Base-by-base conservation (phyloP, 805 yeast species). In the Yarrowia deformans region DNA sequence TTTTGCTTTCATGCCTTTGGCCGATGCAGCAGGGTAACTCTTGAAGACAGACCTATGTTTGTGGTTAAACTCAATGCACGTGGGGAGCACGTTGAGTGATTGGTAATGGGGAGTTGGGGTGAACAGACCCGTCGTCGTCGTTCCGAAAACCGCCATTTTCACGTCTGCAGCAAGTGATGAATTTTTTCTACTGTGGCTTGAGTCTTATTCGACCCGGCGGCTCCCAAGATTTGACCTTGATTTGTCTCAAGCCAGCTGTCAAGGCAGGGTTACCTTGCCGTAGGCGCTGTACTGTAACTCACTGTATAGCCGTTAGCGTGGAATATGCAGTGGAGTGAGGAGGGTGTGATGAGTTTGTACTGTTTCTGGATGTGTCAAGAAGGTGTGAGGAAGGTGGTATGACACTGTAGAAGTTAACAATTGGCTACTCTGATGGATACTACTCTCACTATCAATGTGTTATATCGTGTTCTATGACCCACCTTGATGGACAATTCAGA, bases 21-120 rank as follows among this genome's bases (percentile, higher is more conserved):
- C 66, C 10, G 42, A 60, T 60, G 66, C 66, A 60, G 50, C 66
- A 60, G 66, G 66, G 66, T 60, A 60, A 60, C 66, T 9, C 52
- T 16, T 8, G 18, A 5, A 3, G 4, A 3, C 37, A 34, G 52
- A 60, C 66, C 66, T 60, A 60, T 39, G 42, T 60, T 32, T 43
- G 52, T 18, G 66, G 66, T 60, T 45, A 60, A 60, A 45, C 66
- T 60, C 52, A 43, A 60, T 60, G 63, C 63, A 56, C 63, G 63
- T 56, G 48, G 48, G 23, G 19, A 10, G 46, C 13, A n/a, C 42
- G n/a, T 19, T 29, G 32, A 45, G 29, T 7, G 49, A 29, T 45
- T 45, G 19, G 32, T 29, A 3, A 45, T 45, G 3, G 16, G 42
- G 32, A 12, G 32, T 18, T 18, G 43, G 32, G 1, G 32, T 18